Evolutionary conservation across 2,329 filamentous ascomycete genomes (phyloP).

Genomic region (Ascochyta pisi): DNA sequence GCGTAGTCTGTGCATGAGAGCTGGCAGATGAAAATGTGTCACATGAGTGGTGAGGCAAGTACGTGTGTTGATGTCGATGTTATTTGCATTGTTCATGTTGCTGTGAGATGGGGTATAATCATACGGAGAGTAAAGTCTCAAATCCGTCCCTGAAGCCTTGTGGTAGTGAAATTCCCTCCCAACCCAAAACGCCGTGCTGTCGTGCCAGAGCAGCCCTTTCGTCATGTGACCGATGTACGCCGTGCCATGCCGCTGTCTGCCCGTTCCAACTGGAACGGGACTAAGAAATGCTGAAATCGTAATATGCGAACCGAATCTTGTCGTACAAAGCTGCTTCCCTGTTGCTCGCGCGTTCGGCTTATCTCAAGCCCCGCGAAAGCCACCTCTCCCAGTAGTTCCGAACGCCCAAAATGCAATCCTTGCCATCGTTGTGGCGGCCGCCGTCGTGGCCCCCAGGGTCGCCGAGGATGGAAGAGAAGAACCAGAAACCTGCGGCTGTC

Average conservation of each 20-base stretch:
- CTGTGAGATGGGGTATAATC: slow-evolving; percentile 30
- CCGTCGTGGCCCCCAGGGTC: slow-evolving; percentile 67
- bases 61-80: background rate
- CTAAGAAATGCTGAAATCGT: slow-evolving; percentile 7
- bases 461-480: slow-evolving; percentile 66
- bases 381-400: slow-evolving; percentile 67
- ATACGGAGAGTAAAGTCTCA: slow-evolving; percentile 16
- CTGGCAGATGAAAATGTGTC: background rate
- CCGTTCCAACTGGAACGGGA: slow-evolving; percentile 10
- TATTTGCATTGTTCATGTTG: background rate
- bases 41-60: too few relatives aligned
- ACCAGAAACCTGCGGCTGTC: slow-evolving; percentile 68
- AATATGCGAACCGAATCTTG: background rate
- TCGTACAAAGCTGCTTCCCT: background rate
- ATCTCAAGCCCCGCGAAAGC: slow-evolving; percentile 53
- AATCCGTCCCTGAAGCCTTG: slow-evolving; percentile 5
- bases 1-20: background rate
- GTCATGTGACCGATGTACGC: slow-evolving; percentile 17
- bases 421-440: slow-evolving; percentile 62
- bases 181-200: slow-evolving; percentile 30
- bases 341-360: background rate
- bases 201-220: slow-evolving; percentile 22
- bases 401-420: slow-evolving; percentile 64
- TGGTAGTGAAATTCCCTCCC: background rate
- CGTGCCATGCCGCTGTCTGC: slow-evolving; percentile 32